Base-by-base conservation (phyloP, 169 alveolate genomes). In the Plasmodium sp. region DNA sequence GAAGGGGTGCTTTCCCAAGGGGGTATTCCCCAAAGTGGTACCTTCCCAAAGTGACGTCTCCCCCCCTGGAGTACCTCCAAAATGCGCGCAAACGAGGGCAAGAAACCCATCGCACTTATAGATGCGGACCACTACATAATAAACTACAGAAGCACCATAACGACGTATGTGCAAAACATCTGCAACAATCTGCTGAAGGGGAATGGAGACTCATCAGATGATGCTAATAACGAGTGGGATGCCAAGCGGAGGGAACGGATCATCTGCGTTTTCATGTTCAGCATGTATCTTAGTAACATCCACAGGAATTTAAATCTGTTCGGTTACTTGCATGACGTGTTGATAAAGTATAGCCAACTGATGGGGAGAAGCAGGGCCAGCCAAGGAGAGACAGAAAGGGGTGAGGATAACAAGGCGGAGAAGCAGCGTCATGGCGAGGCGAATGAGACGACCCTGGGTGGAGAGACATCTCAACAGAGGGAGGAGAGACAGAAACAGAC, bases 41-140 rank as follows among this genome's bases (percentile, higher is more conserved):
- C 62, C 3, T 51, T 3, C 7, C 18, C 12, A 51, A 51, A 67
- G 77, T 22, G 39, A 22, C 27, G 27, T 67, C 7, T 67, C 33
- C 2, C 41, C 39, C 33, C 18, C 39, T 31, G 22, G 6, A n/a
- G n/a, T 67, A 10, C 39, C 43, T 67, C n/a, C 33, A 56, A 86
- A 43, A 86, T 86, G 93, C 83, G 48, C 43, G 5, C 16, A 3
- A 27, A 77, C 6, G 67, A 86, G 48, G 12, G 43, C 10, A 39
- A 86, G 43, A 86, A 86, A 33, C 62, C 9, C 41, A 86, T 86
- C 27, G 93, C 93, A 39, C 14, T 86, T 54, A 86, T 86, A 74
- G 93, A 86, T 86, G 79, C 93, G 62, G 93, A 86, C 16, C 81
- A 75, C 22, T 86, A 86, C 81, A 77, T 86, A 33, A 86, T 86